These are phyloP conservation scores for Ensete glaucum DNA, from an alignment of 176 grass and related monocot genomes.

Conservation along the genomic window DNA sequence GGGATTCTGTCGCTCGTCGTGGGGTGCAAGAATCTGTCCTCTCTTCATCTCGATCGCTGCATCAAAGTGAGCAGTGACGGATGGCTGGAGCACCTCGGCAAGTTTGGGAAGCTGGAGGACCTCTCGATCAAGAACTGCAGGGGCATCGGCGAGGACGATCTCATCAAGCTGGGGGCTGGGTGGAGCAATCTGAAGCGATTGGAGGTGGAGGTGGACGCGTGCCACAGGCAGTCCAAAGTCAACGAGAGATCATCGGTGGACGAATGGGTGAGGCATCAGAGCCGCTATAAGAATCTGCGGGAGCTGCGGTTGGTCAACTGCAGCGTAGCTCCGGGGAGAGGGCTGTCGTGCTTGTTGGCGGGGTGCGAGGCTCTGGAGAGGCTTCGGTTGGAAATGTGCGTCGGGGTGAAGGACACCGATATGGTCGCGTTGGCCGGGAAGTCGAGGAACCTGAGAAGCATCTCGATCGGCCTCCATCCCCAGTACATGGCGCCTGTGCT, in stretches of 20 bases:
- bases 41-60: slow-evolving; percentile 42
- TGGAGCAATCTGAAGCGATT: slow-evolving; percentile 48
- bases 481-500: neutral
- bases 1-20: slow-evolving; percentile 41
- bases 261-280: slow-evolving; percentile 18
- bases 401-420: slow-evolving; percentile 43
- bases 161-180: slow-evolving; percentile 46
- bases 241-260: neutral
- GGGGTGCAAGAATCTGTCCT: slow-evolving; percentile 48
- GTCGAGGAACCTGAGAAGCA: slow-evolving; percentile 42
- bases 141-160: slow-evolving; percentile 41
- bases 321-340: slow-evolving; percentile 23
- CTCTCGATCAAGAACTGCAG: slow-evolving; percentile 49
- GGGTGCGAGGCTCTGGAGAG: slow-evolving; percentile 45
- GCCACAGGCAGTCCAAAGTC: slow-evolving; percentile 20
- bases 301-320: slow-evolving; percentile 50
- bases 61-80: slow-evolving; percentile 31
- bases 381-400: slow-evolving; percentile 48
- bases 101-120: slow-evolving; percentile 33
- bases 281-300: slow-evolving; percentile 36
- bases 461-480: slow-evolving; percentile 37
- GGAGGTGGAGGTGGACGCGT: slow-evolving; percentile 39
- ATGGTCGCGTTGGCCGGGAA: slow-evolving; percentile 37
- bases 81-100: slow-evolving; percentile 63
- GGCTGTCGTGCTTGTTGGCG: slow-evolving; percentile 34